These are phyloP conservation scores for Naganishia kalamii DNA, from an alignment of 768 basidiomycete genomes.

Conservation along the genomic window DNA sequence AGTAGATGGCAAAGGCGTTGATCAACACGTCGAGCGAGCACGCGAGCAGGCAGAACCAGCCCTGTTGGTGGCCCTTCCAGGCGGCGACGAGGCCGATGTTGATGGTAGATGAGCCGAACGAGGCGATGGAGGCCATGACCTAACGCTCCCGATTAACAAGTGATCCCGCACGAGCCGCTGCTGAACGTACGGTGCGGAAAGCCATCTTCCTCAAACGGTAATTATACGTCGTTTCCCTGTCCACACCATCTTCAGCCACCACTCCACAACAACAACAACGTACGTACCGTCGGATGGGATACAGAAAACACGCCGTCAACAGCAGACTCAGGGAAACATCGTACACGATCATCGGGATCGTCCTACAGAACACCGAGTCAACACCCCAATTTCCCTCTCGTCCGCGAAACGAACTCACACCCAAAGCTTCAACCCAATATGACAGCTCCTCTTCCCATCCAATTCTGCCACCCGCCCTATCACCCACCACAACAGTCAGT, in stretches of 20 bases:
- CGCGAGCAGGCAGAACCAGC: conserved; percentile 5
- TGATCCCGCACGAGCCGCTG: background rate
- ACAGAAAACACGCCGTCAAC: background rate
- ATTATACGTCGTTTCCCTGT: conserved; percentile 10
- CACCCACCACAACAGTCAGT: background rate
- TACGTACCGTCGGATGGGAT: background rate
- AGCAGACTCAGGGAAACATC: background rate
- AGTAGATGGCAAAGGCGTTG: background rate
- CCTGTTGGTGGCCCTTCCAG: conserved; percentile 3
- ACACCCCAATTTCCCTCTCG: too few relatives aligned
- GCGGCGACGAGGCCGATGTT: conserved; percentile 2
- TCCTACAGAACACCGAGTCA: background rate
- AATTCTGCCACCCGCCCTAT: background rate
- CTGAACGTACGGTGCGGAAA: background rate
- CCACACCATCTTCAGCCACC: too few relatives aligned
- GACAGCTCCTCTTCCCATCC: background rate
- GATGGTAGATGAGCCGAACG: conserved; percentile 5
- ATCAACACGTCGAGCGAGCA: conserved; percentile 10
- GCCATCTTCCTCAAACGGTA: background rate
- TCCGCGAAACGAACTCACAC: too few relatives aligned
- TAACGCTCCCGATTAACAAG: background rate
- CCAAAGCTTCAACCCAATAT: conserved; percentile 9
- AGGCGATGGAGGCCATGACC: background rate
- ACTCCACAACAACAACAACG: too few relatives aligned
- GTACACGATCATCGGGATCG: conserved; percentile 9